Evolutionary conservation across 495 filamentous ascomycete genomes (phyloP), one percentile per base, ranked within the genome.

Genomic region (Massariosphaeria phaeospora): DNA sequence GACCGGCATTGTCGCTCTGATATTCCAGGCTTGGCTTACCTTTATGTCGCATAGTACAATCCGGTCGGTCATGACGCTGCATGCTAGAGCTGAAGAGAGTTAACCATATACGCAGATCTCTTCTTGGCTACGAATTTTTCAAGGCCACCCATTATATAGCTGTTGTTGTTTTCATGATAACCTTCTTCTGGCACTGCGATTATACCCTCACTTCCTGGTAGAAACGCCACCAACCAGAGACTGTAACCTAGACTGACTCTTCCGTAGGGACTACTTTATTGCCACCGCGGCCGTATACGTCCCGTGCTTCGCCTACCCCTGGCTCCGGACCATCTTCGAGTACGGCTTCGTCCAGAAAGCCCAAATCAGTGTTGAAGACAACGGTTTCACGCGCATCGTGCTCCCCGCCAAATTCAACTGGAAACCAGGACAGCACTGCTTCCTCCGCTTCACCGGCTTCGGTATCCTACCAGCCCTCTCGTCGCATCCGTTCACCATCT

Each of bases 181-280:
- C 78, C 63, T 76, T 82, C 60, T 80, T 80, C 65, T 69, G 77
- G 20, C 78, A 84, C 62, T 83, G 79, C 55, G 75, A 79, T 59
- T 80, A 74, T 62, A 68, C 67, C 0, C 68, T 84, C 10, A 72
- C 73, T 2, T 80, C 78, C 27, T 81, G 79, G 79, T 77, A 64
- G n/a, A n/a, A 11, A 67, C 42, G 23, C 1, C 17, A 33, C 38
- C 17, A 17, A 21, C 29, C 30, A 31, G 5, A 20, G 10, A 25
- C 17, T 4, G 20, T 5, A 38, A 27, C 42, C 17, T 6, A 21
- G 11, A 38, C 43, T 55, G 33, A 61, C 57, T 12, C n/a, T n/a
- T 23, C 11, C 12, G 11, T 45, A 76, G 72, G 74, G 77, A 82
- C 59, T 84, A 84, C 60, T 82, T 83, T 56, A 79, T 83, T 58